These are phyloP conservation scores for Circinella minor DNA, from an alignment of 371 early-diverging fungal genomes.

Conservation along the genomic window DNA sequence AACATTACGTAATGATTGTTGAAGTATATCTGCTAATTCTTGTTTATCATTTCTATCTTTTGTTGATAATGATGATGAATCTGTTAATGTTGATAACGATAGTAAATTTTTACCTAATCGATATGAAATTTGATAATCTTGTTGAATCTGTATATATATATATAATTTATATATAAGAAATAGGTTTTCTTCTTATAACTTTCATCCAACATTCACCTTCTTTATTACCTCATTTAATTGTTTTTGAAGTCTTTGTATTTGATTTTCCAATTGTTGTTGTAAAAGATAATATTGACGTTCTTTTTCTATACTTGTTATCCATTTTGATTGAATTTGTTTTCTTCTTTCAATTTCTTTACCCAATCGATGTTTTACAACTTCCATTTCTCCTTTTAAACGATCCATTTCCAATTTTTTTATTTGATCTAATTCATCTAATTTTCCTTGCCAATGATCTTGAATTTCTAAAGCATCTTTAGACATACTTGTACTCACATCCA, in stretches of 20 bases:
- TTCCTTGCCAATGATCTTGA: slow-evolving; percentile 41
- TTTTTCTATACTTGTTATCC: slow-evolving; percentile 8
- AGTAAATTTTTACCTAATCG: slow-evolving; percentile 15
- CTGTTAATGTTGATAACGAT: slow-evolving; percentile 12
- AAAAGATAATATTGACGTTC: neutral
- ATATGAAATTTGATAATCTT: slow-evolving; percentile 13
- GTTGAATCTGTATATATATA: slow-evolving; percentile 9
- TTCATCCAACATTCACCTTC: neutral
- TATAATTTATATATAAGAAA: neutral
- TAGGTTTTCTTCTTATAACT: neutral
- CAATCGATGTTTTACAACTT: slow-evolving; percentile 41
- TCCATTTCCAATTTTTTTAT: slow-evolving; percentile 12
- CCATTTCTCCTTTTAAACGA: slow-evolving; percentile 35
- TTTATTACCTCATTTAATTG: neutral
- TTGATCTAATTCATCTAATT: slow-evolving; percentile 26
- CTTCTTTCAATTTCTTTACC: slow-evolving; percentile 39
- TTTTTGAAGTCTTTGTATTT: slow-evolving; percentile 1
- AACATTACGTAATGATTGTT: slow-evolving; percentile 11
- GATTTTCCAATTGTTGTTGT: slow-evolving; percentile 7
- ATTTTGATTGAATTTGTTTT: slow-evolving; percentile 24
- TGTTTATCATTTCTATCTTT: neutral
- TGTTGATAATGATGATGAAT: neutral
- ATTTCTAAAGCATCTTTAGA: slow-evolving; percentile 40
- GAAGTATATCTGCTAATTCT: slow-evolving; percentile 16
- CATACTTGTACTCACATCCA: slow-evolving; percentile 38